Conservation (phyloP, 2,329 filamentous ascomycete species). For the Microdochium nivale region DNA sequence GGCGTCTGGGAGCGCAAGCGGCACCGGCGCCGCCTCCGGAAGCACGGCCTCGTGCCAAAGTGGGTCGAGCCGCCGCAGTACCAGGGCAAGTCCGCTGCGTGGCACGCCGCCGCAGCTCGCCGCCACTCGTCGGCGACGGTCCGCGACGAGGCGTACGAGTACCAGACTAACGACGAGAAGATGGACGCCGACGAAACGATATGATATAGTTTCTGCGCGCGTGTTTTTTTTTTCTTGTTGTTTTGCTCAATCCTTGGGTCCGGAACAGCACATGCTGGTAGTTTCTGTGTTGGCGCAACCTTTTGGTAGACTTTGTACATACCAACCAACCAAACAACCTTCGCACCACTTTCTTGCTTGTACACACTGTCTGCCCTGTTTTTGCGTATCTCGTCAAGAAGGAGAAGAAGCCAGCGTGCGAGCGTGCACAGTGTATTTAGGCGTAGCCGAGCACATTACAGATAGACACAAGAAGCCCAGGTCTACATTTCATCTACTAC, state of each 20-base stretch:
- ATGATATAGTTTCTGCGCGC: background rate
- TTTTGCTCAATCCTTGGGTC: no score
- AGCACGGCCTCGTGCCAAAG: conserved; percentile 31
- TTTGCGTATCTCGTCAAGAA: no score
- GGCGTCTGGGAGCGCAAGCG: conserved; percentile 37
- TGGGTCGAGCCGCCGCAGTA: conserved; percentile 30
- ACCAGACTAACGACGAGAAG: conserved; percentile 23
- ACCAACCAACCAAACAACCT: no score
- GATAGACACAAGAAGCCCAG: no score
- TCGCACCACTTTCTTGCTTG: no score
- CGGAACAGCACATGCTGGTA: background rate
- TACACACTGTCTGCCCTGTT: no score
- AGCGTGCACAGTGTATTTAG: no score
- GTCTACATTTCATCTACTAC: no score
- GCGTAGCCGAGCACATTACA: no score
- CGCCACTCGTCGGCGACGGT: conserved; percentile 29
- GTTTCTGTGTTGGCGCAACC: no score
- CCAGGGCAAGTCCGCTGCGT: conserved; percentile 32
- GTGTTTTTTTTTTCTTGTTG: background rate
- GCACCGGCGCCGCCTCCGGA: conserved; percentile 40
- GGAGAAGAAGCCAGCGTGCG: no score
- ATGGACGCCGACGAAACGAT: conserved; percentile 21
- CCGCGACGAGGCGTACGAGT: conserved; percentile 28
- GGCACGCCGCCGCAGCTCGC: conserved; percentile 24
- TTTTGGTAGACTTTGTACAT: no score